phyloP scores from a whole-genome alignment of 2,329 filamentous ascomycete genomes.

The Pestalotiopsis sp. region DNA sequence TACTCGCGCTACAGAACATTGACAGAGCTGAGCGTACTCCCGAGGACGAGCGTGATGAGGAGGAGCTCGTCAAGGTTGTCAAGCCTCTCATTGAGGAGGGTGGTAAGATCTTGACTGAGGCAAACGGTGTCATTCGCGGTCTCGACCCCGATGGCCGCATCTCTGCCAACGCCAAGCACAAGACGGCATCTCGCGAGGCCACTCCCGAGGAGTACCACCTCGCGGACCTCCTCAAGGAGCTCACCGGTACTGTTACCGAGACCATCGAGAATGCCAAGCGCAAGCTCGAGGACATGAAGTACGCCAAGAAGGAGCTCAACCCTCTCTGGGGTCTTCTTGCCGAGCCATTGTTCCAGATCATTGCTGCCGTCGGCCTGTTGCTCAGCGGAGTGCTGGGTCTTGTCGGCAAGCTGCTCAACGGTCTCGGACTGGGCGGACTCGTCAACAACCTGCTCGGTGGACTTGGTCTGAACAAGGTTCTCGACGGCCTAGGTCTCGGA shows the following conservation, averaged over 20 bases:
- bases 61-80: conserved; percentile 83
- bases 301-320: conserved; percentile 93
- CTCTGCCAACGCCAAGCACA: conserved; percentile 81
- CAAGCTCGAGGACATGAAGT: conserved; percentile 88
- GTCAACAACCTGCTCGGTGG: conserved; percentile 80
- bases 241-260: conserved; percentile 78
- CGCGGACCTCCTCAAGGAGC: conserved; percentile 83
- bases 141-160: conserved; percentile 90
- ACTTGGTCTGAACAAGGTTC: conserved; percentile 74
- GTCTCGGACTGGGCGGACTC: conserved; percentile 80
- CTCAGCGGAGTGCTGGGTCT: conserved; percentile 83
- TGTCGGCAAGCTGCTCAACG: conserved; percentile 78
- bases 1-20: conserved; percentile 58
- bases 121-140: conserved; percentile 83
- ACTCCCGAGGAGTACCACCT: conserved; percentile 83
- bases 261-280: conserved; percentile 88
- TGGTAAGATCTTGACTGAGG: conserved; percentile 78
- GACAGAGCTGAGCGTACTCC: conserved; percentile 79
- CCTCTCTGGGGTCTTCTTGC: conserved; percentile 82
- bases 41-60: conserved; percentile 88
- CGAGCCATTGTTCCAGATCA: conserved; percentile 90
- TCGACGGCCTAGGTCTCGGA: conserved; percentile 73
- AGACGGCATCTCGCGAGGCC: conserved; percentile 73
- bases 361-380: conserved; percentile 84
- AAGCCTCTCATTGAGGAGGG: conserved; percentile 89